These are phyloP conservation scores for Gossypium stocksii DNA, from an alignment of 345 rosid species.

Conservation along the genomic window DNA sequence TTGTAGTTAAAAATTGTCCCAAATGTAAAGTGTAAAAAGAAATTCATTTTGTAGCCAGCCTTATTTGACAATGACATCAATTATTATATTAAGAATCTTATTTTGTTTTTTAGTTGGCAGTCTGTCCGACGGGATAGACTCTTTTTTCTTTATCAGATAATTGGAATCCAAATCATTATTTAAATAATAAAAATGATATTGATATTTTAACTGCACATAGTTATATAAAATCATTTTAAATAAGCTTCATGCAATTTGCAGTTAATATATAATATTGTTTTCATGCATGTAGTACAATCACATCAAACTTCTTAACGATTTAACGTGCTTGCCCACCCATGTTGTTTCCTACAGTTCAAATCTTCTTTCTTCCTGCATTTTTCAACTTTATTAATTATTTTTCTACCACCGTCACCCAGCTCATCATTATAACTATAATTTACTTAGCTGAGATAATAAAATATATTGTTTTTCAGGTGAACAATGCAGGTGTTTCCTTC, in stretches of 20 bases:
- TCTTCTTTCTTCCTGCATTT: background rate
- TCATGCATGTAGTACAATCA: background rate
- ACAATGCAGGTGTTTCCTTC: conserved; percentile 81
- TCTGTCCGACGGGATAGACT: too few relatives aligned
- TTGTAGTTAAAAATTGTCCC: too few relatives aligned
- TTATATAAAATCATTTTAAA: too few relatives aligned
- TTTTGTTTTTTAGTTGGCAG: background rate
- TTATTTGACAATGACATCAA: background rate
- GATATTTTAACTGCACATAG: too few relatives aligned
- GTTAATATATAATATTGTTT: too few relatives aligned
- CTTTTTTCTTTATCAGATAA: too few relatives aligned
- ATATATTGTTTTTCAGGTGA: conserved; percentile 38
- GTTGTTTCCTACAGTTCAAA: background rate
- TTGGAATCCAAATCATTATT: too few relatives aligned
- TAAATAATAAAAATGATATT: too few relatives aligned
- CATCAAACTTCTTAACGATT: background rate
- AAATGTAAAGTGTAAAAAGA: background rate
- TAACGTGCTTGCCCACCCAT: background rate
- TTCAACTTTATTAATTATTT: background rate
- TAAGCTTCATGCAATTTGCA: too few relatives aligned
- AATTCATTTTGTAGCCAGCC: background rate
- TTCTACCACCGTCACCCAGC: background rate
- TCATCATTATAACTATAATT: too few relatives aligned
- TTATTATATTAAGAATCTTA: background rate
- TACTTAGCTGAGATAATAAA: too few relatives aligned